Base-by-base conservation (phyloP, 805 yeast species). In the Ogataea trehaloabstinens region DNA sequence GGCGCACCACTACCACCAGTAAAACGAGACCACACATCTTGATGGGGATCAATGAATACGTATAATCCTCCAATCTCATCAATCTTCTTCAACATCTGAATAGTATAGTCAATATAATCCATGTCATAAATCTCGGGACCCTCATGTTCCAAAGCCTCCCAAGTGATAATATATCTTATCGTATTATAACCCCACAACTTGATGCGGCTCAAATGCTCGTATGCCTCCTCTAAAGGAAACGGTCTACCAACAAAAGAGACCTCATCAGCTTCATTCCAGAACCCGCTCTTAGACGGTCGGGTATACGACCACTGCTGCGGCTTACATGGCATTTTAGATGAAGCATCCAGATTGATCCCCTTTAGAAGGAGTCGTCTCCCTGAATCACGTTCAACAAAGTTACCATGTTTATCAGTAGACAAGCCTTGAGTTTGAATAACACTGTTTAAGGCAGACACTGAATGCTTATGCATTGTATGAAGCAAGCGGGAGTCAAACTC, bases 1-100 rank as follows among this genome's bases (percentile, higher is more conserved):
- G 97, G 97, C 3, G 96, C 95, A 15, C 97, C 97, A 33, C 87
- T 80, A 2, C 97, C 97, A 4, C 96, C 96, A 8, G 80, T 68
- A 56, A 72, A 85, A 34, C 96, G 73, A 1, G 93, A 82, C 97
- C 97, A 90, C 10, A 82, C 95, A 58, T 90, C 97, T 60, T 90
- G 97, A 58, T 90, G 97, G 1, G 95, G 87, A 55, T 90, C 96
- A 48, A 90, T 57, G 49, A 85, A 80, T 5, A 88, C 86, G 51
- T 83, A 85, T 15, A 89, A 57, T 0, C 90, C 91, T 1, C 93
- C 95, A 20, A 78, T 66, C 15, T 70, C 55, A 32, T 75, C 69
- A 11, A 85, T 71, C 6, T 78, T 73, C 38, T 71, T 67, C 38
- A 90, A 61, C 4, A 88, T 64, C 38, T 79, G 66, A 29, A 82